Percentiles rank a stretch among this genome's conserved stretches.
phyloP scores from a whole-genome alignment of 2,329 filamentous ascomycete species.

The Furcasterigmium furcatum region DNA sequence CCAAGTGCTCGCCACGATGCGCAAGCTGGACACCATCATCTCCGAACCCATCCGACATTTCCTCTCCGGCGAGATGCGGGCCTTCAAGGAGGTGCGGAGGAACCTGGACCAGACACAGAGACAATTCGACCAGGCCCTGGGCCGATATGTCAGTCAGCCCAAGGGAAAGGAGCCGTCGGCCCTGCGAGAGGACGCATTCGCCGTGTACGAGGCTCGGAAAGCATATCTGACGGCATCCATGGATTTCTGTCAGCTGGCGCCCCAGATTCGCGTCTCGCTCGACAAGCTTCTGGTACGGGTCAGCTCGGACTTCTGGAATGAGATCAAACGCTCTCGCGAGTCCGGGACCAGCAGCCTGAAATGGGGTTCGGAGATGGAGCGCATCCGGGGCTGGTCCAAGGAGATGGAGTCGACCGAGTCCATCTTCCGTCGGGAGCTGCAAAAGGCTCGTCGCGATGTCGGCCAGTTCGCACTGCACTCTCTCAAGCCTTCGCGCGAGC shows the following conservation, averaged over 20 bases:
- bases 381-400: slow-evolving; percentile 86
- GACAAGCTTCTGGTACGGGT: slow-evolving; percentile 84
- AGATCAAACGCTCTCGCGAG: slow-evolving; percentile 73
- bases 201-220: slow-evolving; percentile 88
- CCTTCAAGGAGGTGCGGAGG: slow-evolving; percentile 81
- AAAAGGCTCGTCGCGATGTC: slow-evolving; percentile 75
- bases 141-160: slow-evolving; percentile 78
- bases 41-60: slow-evolving; percentile 82
- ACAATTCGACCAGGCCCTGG: slow-evolving; percentile 75
- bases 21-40: slow-evolving; percentile 72
- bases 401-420: slow-evolving; percentile 92
- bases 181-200: slow-evolving; percentile 90
- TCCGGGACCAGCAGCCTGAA: slow-evolving; percentile 60
- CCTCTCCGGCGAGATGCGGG: slow-evolving; percentile 72
- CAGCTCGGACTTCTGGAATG: slow-evolving; percentile 83
- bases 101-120: slow-evolving; percentile 78
- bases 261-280: slow-evolving; percentile 77
- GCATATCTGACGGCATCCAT: slow-evolving; percentile 87
- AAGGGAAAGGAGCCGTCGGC: slow-evolving; percentile 94
- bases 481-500: slow-evolving; percentile 80
- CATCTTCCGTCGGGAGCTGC: slow-evolving; percentile 77
- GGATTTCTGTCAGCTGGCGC: slow-evolving; percentile 87
- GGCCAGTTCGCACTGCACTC: slow-evolving; percentile 70
- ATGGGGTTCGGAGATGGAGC: slow-evolving; percentile 80
- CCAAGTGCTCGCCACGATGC: slow-evolving; percentile 68